phyloP scores from a whole-genome alignment of 768 basidiomycete genomes.

The Suillus alpinus region DNA sequence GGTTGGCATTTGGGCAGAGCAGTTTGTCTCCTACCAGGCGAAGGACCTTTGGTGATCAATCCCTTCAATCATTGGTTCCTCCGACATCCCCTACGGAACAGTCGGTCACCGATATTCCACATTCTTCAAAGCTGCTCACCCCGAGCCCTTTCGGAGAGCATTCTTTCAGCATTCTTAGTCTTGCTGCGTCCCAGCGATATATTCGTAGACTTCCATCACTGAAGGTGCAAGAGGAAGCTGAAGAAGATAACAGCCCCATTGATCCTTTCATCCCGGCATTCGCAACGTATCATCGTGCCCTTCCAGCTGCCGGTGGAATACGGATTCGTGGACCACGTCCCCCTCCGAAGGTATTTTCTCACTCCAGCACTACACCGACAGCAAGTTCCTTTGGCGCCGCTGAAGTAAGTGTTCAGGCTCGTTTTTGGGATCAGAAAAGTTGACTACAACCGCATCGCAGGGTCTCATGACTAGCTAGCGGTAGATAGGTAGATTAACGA shows the following conservation, averaged over 20 bases:
- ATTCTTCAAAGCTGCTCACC: background rate
- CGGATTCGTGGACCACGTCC: slow-evolving; percentile 11
- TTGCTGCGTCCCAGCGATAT: background rate
- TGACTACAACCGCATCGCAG: background rate
- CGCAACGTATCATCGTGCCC: background rate
- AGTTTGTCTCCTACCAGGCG: slow-evolving; percentile 9
- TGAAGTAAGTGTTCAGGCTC: background rate
- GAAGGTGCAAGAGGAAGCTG: background rate
- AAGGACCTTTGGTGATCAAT: slow-evolving; percentile 7
- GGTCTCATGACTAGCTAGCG: background rate
- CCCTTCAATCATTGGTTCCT: background rate
- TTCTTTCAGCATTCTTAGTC: background rate
- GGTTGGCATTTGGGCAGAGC: slow-evolving; percentile 7
- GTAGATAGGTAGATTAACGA: background rate
- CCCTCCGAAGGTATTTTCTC: slow-evolving; percentile 3
- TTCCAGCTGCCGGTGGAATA: background rate
- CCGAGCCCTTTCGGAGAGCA: background rate
- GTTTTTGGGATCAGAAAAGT: too few relatives aligned
- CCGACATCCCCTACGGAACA: background rate
- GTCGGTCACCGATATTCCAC: background rate
- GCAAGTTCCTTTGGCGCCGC: background rate
- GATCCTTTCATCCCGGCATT: background rate
- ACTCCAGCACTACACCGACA: background rate
- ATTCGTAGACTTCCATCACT: background rate
- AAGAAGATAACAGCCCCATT: background rate